Evolutionary conservation across 2,329 filamentous ascomycete genomes (phyloP).

Genomic region (Pseudogymnoascus sp.): DNA sequence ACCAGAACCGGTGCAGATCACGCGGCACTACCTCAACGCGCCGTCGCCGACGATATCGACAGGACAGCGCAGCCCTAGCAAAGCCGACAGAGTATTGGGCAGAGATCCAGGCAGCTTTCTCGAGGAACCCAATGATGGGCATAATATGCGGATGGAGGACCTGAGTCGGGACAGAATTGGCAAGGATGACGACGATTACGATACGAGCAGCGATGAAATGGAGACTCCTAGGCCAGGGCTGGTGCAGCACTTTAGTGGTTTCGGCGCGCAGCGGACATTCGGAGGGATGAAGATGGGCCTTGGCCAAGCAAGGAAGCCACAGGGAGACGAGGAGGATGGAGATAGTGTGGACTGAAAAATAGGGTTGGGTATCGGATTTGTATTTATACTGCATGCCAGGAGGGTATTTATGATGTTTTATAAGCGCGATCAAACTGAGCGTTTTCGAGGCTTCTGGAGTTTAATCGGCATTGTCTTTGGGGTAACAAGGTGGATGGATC

Average conservation of each 20-base stretch:
- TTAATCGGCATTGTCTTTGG: neutral
- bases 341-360: constrained; percentile 10
- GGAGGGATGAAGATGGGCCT: constrained; percentile 6
- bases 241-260: constrained; percentile 2
- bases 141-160: constrained; percentile 24
- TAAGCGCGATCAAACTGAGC: neutral
- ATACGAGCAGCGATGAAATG: constrained; percentile 27
- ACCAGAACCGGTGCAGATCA: constrained; percentile 11
- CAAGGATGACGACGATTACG: constrained; percentile 24
- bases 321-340: neutral
- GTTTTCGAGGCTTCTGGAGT: constrained; percentile 6
- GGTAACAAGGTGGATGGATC: neutral
- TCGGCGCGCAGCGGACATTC: constrained; percentile 8
- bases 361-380: neutral
- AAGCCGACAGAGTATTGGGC: constrained; percentile 32
- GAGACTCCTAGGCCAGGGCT: constrained; percentile 13
- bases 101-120: constrained; percentile 23
- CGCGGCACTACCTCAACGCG: constrained; percentile 13
- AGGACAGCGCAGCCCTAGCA: constrained; percentile 13
- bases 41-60: constrained; percentile 4
- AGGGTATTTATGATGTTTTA: constrained; percentile 2
- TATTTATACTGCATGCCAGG: constrained; percentile 2
- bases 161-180: constrained; percentile 17
- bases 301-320: neutral
- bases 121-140: constrained; percentile 13